Base-by-base conservation (phyloP, 2,329 filamentous ascomycete genomes). In the Paraconiothyrium sp. region DNA sequence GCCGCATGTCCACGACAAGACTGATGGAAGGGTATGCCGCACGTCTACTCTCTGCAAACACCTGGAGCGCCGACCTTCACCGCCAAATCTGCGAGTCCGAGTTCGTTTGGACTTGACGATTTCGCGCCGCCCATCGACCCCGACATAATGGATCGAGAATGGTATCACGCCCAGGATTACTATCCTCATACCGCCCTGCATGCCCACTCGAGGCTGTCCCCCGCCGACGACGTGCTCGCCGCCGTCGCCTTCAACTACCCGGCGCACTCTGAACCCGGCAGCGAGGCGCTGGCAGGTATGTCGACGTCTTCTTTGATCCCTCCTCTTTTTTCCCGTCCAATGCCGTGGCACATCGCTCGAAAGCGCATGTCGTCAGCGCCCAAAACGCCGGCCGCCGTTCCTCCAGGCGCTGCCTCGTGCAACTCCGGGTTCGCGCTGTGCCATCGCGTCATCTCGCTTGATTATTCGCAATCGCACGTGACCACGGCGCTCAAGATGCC, bases 1-100 rank as follows among this genome's bases (percentile, higher is more conserved):
- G 59, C 58, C 61, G 64, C 61, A 64, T 65, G 63, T 58, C 55
- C 55, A 46, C 49, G 60, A 60, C 59, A 57, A 65, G 61, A 74
- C 75, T 70, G 69, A 78, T 78, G 75, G 75, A 77, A 73, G 75
- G 72, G 62, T 71, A 78, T 78, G 75, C 76, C 74, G 61, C 72
- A 70, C 54, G 69, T 66, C 64, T 70, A 70, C 67, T 65, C 64
- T 63, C 69, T 67, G 65, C 67, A 71, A 72, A 67, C 65, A 61
- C 71, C 74, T 78, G 75, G 75, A 69, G 70, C 68, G 69, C 75
- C 69, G 75, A 77, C 73, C 70, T 77, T 73, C 74, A 74, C 67
- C 70, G 72, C 72, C 65, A 66, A 60, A 48, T 71, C 69, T 78
- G 76, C 72, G 64, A 76, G 64, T 74, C 72, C 68, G 76, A 78